Evolutionary conservation across 2,329 filamentous ascomycete genomes (phyloP).

Genomic region (Claviceps sorghi): DNA sequence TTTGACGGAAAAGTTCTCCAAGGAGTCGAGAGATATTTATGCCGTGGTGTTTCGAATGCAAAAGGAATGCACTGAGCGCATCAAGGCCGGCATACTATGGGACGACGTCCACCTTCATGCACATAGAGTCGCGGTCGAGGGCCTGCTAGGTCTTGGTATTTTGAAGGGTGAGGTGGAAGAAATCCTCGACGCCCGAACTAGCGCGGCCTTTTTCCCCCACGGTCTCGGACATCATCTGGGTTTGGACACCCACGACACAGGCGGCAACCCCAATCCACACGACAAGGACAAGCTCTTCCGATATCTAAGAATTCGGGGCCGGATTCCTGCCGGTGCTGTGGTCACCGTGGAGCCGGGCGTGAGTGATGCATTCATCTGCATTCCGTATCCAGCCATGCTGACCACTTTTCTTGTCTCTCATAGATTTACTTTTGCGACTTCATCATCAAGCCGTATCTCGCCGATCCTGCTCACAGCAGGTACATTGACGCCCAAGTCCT

Average conservation of each 20-base stretch:
- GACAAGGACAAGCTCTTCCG: conserved; percentile 76
- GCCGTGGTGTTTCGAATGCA: conserved; percentile 81
- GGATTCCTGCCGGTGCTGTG: conserved; percentile 62
- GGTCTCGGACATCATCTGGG: conserved; percentile 83
- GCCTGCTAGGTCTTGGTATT: conserved; percentile 62
- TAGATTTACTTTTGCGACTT: conserved; percentile 83
- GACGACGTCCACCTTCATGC: conserved; percentile 69
- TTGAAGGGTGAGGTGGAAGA: conserved; percentile 53
- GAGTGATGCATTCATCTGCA: conserved; percentile 20
- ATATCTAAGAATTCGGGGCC: conserved; percentile 68
- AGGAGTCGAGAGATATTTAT: conserved; percentile 62
- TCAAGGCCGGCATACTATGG: conserved; percentile 64
- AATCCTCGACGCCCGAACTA: conserved; percentile 65
- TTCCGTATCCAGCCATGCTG: conserved; percentile 1
- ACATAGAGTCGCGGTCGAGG: conserved; percentile 69
- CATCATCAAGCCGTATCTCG: conserved; percentile 68
- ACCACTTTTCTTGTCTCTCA: neutral
- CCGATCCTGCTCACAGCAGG: conserved; percentile 54
- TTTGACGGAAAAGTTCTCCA: conserved; percentile 54
- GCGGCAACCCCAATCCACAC: conserved; percentile 60
- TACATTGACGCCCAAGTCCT: conserved; percentile 65
- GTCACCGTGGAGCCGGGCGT: conserved; percentile 91
- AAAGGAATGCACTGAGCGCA: conserved; percentile 53
- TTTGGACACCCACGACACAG: conserved; percentile 83
- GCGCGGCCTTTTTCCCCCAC: conserved; percentile 81